These are phyloP conservation scores for Nicotiana tabacum DNA, from an alignment of 257 asterid species.

Conservation along the genomic window DNA sequence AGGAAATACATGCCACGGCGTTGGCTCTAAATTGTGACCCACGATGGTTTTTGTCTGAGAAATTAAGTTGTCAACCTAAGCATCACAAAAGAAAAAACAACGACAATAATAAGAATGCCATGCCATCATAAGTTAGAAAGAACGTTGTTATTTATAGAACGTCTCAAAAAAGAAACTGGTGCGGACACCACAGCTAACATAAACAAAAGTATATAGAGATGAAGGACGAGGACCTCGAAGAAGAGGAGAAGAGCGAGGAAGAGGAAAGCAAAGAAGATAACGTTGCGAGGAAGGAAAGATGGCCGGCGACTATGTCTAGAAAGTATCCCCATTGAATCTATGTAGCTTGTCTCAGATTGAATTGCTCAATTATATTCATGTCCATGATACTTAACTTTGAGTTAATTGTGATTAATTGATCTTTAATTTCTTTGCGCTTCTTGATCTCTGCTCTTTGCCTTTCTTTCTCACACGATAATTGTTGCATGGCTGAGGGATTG, in stretches of 20 bases:
- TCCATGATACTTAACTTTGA: background rate
- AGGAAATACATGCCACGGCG: constrained; percentile 75
- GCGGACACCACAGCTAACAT: background rate
- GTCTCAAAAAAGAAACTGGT: no score
- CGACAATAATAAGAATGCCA: background rate
- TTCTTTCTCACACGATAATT: background rate
- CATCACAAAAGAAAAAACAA: background rate
- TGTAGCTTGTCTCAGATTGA: background rate
- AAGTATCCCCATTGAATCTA: constrained; percentile 27
- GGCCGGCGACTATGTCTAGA: constrained; percentile 18
- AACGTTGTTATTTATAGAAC: no score
- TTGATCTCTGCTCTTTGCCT: background rate
- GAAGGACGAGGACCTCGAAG: constrained; percentile 27
- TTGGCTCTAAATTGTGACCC: constrained; percentile 73
- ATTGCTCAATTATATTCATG: background rate
- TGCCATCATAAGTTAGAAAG: no score
- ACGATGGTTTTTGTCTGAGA: constrained; percentile 51
- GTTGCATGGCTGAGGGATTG: no score
- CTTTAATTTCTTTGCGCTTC: background rate
- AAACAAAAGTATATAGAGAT: background rate
- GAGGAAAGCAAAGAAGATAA: constrained; percentile 24
- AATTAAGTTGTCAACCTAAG: constrained; percentile 42
- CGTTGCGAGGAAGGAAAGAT: constrained; percentile 34
- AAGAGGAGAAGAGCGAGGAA: constrained; percentile 34
- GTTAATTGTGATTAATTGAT: background rate